phyloP scores from a whole-genome alignment of 306 rosid species.

The Ochetophila trinervis region DNA sequence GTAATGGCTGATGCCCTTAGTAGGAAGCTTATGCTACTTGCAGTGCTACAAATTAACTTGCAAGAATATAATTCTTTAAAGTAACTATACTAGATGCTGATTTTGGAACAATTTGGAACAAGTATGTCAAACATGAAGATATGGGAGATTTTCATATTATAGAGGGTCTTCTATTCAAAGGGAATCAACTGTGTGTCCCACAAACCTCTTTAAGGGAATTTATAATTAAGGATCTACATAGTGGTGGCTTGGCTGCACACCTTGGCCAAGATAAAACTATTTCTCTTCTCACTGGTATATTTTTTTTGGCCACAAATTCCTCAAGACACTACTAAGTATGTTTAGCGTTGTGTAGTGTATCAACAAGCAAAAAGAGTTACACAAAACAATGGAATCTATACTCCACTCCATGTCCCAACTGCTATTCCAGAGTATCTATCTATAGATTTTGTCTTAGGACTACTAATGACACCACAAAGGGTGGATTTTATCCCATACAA shows the following conservation, averaged over 20 bases:
- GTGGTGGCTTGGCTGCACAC: background rate
- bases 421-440: background rate
- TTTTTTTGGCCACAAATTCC: background rate
- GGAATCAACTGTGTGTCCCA: background rate
- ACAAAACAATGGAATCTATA: background rate
- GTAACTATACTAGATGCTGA: background rate
- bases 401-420: background rate
- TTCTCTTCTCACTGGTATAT: too few species aligned
- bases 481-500: too few species aligned
- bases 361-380: background rate
- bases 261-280: too few species aligned
- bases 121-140: too few species aligned
- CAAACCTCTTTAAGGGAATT: background rate
- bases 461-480: background rate
- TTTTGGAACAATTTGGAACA: background rate
- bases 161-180: background rate
- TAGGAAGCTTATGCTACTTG: background rate
- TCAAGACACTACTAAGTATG: background rate
- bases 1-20: too few species aligned
- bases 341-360: background rate
- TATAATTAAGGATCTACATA: background rate
- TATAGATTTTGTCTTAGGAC: background rate
- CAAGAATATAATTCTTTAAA: background rate
- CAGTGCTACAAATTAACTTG: too few species aligned
- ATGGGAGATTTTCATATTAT: background rate